Evolutionary conservation across 2,329 filamentous ascomycete species (phyloP).

Genomic region (Botrytis elliptica): DNA sequence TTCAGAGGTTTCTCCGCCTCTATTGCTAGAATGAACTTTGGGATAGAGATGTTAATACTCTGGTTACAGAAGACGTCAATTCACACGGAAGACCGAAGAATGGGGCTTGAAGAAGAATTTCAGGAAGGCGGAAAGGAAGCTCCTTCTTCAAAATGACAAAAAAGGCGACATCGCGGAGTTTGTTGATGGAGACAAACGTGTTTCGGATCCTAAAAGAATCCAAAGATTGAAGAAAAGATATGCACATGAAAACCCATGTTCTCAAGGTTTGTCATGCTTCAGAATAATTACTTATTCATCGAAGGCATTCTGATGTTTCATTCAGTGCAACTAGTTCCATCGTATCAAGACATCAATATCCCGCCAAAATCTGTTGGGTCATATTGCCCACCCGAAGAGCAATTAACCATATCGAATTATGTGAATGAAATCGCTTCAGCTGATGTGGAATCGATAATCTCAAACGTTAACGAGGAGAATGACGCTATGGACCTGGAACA

Average conservation of each 20-base stretch:
- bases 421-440: neutral
- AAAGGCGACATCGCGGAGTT: no score
- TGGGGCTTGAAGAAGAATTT: slow-evolving; percentile 17
- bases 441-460: neutral
- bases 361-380: neutral
- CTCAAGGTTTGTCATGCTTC: neutral
- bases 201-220: neutral
- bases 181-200: neutral
- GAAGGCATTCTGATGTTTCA: neutral
- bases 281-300: neutral
- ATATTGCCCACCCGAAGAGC: neutral
- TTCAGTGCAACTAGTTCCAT: neutral
- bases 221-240: slow-evolving; percentile 3
- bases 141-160: neutral
- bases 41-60: neutral
- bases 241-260: neutral
- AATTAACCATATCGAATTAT: neutral
- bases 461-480: neutral
- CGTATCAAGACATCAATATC: neutral
- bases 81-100: slow-evolving; percentile 6
- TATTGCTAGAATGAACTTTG: rapidly evolving
- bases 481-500: neutral
- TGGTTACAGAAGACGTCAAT: slow-evolving; percentile 1
- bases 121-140: neutral
- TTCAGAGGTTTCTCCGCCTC: neutral